Evolutionary conservation across 2,329 filamentous ascomycete species (phyloP), one percentile per base, ranked within the genome.

Genomic region (Aspergillus tubingensis): DNA sequence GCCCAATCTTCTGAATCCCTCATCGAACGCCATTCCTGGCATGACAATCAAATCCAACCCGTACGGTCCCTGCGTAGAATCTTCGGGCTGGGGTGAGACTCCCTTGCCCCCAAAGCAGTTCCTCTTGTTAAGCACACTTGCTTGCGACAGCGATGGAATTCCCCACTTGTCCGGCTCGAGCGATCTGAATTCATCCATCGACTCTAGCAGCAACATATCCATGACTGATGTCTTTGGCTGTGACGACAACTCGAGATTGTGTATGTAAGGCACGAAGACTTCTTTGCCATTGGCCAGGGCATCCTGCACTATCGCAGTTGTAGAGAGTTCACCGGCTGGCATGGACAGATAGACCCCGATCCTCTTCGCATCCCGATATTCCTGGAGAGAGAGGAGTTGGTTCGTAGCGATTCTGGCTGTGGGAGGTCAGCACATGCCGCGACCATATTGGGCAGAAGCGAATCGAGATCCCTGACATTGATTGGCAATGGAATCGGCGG

Each of bases 301-400:
- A 80, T 97, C 86, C 27, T 86, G 85, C 8, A 98, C 91, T 57
- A 98, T 91, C 52, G 83, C 81, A 54, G 88, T 87, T 1, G 95
- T 99, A 67, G 92, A 91, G 25, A 96, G 85, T 79, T 99, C 95
- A 23, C 88, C 90, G 8, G 82, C 80, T 0, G 93, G 92, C 95
- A 99, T 99, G 10, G 94, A 95, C 15, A 99, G 82, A 74, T 96
- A 99, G 59, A 99, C 83, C 68, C 91, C 92, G 70, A 99, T 86
- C 56, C 86, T 84, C 62, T 82, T 84, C 44, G 95, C 93, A 57
- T 88, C 82, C 64, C 86, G 80, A 74, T 96, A 99, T 57, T 92
- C 89, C 54, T 85, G 83, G 68, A 93, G 85, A 10, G 83, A 80
- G 48, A 88, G 80, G 39, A 97, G 78, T 6, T 83, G 80, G 57